Evolutionary conservation across 306 rosid species (phyloP).

Genomic region (apple (Malus domestica)): DNA sequence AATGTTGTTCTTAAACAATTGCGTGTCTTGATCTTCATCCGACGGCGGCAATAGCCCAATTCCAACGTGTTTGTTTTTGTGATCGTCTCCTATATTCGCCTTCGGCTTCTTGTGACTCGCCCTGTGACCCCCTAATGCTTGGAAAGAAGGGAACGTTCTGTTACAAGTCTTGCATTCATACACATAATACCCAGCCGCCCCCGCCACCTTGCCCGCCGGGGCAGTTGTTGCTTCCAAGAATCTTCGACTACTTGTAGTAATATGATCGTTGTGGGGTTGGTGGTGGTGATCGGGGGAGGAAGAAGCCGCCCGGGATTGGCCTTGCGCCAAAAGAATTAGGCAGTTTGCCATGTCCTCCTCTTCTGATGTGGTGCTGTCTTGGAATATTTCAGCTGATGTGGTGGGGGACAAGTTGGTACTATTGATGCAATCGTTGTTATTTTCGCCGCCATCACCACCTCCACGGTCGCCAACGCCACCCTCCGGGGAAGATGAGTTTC

Average conservation of each 20-base stretch:
- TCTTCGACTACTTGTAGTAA: slow-evolving; percentile 33
- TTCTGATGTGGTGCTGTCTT: slow-evolving; percentile 42
- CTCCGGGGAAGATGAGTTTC: slow-evolving; percentile 29
- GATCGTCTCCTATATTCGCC: slow-evolving; percentile 13
- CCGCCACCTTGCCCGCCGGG: neutral
- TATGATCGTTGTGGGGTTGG: slow-evolving; percentile 1
- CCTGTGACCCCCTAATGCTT: slow-evolving; percentile 83
- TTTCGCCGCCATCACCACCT: neutral
- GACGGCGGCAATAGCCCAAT: slow-evolving; percentile 22
- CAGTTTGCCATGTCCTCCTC: slow-evolving; percentile 92
- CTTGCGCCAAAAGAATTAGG: slow-evolving; percentile 73
- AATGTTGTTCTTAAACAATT: slow-evolving; percentile 24
- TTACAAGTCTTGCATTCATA: slow-evolving; percentile 85
- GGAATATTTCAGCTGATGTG: slow-evolving; percentile 28
- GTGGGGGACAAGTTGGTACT: slow-evolving; percentile 27
- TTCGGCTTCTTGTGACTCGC: slow-evolving; percentile 87
- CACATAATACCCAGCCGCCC: slow-evolving; percentile 29
- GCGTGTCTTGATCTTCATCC: slow-evolving; percentile 45
- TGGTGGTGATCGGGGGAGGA: slow-evolving; percentile 3
- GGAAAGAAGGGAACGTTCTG: slow-evolving; percentile 75
- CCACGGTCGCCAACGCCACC: neutral
- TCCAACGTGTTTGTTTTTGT: slow-evolving; percentile 4
- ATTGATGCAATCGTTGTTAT: neutral
- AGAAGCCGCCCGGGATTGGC: slow-evolving; percentile 31
- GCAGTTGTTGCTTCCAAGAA: slow-evolving; percentile 40